Evolutionary conservation across 1,284 basidiomycete genomes (phyloP).

Genomic region (Neolentinus lepideus): DNA sequence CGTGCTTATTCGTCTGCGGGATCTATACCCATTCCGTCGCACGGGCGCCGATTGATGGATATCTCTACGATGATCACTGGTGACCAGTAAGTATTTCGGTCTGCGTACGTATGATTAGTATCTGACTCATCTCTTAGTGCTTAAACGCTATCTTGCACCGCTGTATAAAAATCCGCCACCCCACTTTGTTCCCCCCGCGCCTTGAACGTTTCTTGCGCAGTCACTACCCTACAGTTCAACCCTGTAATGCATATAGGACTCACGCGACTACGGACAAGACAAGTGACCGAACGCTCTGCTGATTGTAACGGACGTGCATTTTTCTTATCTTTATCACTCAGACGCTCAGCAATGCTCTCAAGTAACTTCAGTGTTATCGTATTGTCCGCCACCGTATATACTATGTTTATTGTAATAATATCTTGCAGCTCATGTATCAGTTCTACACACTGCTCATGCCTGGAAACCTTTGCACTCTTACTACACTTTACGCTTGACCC

Average conservation of each 20-base stretch:
- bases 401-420: constrained; percentile 1
- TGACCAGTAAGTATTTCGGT: neutral
- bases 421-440: neutral
- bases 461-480: too few species aligned
- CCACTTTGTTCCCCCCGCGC: neutral
- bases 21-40: neutral
- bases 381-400: neutral
- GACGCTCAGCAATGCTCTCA: constrained; percentile 1
- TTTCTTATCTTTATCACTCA: neutral
- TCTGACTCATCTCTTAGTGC: neutral
- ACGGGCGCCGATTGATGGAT: neutral
- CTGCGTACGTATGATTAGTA: neutral
- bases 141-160: neutral
- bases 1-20: neutral
- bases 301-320: neutral
- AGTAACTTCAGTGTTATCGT: neutral
- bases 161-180: neutral
- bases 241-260: neutral
- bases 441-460: neutral
- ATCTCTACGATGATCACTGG: neutral
- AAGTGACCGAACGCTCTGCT: neutral
- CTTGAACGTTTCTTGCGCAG: neutral
- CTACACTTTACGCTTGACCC: too few species aligned
- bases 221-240: neutral
- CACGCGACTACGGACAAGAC: neutral